Conservation (phyloP, 768 basidiomycete species). For the Leccinum boreale region DNA sequence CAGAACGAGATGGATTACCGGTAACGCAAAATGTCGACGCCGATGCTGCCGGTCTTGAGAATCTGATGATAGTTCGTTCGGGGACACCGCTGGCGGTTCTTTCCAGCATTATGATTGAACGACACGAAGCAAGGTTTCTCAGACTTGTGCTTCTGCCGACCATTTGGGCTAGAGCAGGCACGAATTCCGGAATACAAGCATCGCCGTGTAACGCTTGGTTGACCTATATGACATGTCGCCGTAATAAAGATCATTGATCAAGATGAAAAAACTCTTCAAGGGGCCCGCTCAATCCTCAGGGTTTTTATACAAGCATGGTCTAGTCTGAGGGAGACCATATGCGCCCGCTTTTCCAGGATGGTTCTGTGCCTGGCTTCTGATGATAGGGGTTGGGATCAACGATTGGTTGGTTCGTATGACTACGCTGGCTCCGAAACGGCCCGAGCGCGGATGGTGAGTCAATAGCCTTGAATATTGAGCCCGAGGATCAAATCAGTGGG, state of each 20-base stretch:
- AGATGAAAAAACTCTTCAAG: neutral
- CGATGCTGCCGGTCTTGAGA: neutral
- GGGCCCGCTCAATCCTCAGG: neutral
- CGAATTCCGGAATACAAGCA: neutral
- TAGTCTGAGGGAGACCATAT: neutral
- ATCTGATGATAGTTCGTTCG: no score
- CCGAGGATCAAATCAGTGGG: neutral
- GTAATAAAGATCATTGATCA: no score
- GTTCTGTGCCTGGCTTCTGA: neutral
- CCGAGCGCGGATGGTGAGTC: neutral
- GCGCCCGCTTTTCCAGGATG: neutral
- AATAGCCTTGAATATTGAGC: neutral
- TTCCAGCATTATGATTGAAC: no score
- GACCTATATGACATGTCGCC: neutral
- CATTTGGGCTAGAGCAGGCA: neutral
- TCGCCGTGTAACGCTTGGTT: neutral
- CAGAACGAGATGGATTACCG: neutral
- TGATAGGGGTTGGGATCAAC: neutral
- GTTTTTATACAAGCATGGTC: neutral
- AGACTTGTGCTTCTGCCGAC: neutral
- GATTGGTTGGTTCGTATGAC: neutral
- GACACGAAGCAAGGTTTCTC: no score
- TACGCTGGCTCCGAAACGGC: neutral
- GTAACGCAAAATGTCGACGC: neutral
- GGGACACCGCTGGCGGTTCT: no score